Evolutionary conservation across 805 yeast species (phyloP).

Genomic region (Maudiozyma bulderi): DNA sequence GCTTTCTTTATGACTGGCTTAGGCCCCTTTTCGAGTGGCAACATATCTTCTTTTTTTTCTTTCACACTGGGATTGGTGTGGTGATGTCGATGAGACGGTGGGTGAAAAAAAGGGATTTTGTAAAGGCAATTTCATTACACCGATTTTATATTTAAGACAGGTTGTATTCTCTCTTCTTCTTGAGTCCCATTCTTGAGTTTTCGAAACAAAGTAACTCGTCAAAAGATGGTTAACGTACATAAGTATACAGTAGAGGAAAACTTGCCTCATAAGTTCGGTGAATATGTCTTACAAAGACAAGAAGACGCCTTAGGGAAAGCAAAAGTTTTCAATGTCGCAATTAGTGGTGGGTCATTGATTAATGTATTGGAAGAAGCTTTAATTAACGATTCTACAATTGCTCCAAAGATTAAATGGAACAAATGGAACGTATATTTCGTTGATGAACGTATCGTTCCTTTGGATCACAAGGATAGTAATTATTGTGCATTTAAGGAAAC

Average conservation of each 20-base stretch:
- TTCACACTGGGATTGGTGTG: no score
- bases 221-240: conserved; percentile 29
- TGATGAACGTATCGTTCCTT: conserved; percentile 84
- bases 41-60: no score
- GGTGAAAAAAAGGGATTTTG: no score
- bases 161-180: neutral
- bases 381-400: conserved; percentile 42
- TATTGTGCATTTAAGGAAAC: conserved; percentile 65
- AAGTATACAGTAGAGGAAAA: conserved; percentile 43
- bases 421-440: conserved; percentile 78
- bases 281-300: conserved; percentile 52
- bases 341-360: conserved; percentile 87
- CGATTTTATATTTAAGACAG: no score
- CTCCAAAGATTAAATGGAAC: conserved; percentile 47
- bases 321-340: conserved; percentile 57
- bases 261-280: conserved; percentile 60
- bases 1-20: no score
- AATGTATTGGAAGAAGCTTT: conserved; percentile 57
- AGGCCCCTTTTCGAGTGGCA: no score
- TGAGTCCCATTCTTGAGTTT: no score
- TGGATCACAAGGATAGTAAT: conserved; percentile 76
- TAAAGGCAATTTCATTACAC: no score
- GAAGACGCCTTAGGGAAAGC: conserved; percentile 39
- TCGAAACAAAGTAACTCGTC: neutral
- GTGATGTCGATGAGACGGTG: no score